Base-by-base conservation (phyloP, 495 filamentous ascomycete genomes). In the Chaetomium fimeti region DNA sequence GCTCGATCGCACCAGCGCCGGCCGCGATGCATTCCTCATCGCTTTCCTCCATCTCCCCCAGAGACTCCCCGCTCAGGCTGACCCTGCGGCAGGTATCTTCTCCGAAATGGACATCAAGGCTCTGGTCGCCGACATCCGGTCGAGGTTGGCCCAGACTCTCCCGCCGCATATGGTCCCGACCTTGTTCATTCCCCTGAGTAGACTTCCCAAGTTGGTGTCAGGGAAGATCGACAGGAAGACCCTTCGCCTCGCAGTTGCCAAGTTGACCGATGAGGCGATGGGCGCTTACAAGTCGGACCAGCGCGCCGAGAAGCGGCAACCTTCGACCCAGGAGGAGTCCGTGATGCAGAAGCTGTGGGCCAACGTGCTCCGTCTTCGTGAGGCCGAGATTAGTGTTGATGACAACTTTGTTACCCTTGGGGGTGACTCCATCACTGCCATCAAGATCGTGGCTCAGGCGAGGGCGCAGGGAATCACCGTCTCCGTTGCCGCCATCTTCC, bases 371-470 rank as follows among this genome's bases (percentile, higher is more conserved):
- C 60, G 61, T 51, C 20, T 76, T 0, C 53, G 63, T 15, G 52
- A 62, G 20, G 62, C 47, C 5, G 32, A 38, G 29, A 82, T 89
- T 47, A 75, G 78, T 2, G 57, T 82, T 32, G 72, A 83, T 28
- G 79, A 86, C 62, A 83, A 78, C 61, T 89, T 90, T 69, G 75
- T 89, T 61, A 78, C 74, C 11, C 74, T 89, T 9, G 87, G 88
- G 16, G 88, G 87, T 38, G 88, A 90, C 66, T 89, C 87, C 0
- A 85, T 90, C 57, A 81, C 83, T 18, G 86, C 86, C 0, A 89
- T 90, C 79, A 84, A 83, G 68, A 74, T 89, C 52, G 86, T 86
- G 22, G 80, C 84, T 15, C 78, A 78, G 57, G 81, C 82, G 45
- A 82, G 75, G 49, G 62, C 56, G 12, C 76, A 81, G 22, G 81